Evolutionary conservation across 2,329 filamentous ascomycete species (phyloP).

Genomic region (Reticulascus tulasneorum): DNA sequence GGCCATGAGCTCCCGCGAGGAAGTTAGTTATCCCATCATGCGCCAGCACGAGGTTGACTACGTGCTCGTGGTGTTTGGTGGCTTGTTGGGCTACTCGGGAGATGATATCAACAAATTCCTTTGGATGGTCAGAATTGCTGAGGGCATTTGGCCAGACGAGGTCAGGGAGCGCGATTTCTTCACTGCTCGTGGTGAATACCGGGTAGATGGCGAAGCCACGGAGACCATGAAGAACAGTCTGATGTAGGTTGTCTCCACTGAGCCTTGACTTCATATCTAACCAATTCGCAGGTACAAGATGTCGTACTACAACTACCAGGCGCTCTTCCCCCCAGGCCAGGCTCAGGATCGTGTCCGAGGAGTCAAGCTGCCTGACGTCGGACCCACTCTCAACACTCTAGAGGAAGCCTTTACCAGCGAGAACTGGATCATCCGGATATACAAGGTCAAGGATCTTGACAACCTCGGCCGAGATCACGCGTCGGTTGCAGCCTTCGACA

Average conservation of each 20-base stretch:
- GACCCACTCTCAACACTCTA: slow-evolving; percentile 79
- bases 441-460: slow-evolving; percentile 99
- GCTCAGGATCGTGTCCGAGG: slow-evolving; percentile 86
- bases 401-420: slow-evolving; percentile 98
- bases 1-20: slow-evolving; percentile 95
- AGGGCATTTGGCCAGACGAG: slow-evolving; percentile 99
- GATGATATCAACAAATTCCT: slow-evolving; percentile 99
- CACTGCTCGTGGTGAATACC: slow-evolving; percentile 88
- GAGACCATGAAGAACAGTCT: slow-evolving; percentile 98
- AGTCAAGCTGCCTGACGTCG: slow-evolving; percentile 73
- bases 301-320: slow-evolving; percentile 98
- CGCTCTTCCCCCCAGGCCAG: slow-evolving; percentile 87
- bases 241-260: slow-evolving; percentile 63
- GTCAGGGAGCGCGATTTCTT: slow-evolving; percentile 97
- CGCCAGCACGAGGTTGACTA: slow-evolving; percentile 98
- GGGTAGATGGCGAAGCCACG: slow-evolving; percentile 87
- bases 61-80: slow-evolving; percentile 95
- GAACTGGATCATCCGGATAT: slow-evolving; percentile 99
- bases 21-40: slow-evolving; percentile 98
- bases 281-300: slow-evolving; percentile 84
- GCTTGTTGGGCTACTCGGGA: slow-evolving; percentile 91
- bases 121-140: slow-evolving; percentile 99
- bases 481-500: slow-evolving; percentile 64
- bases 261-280: slow-evolving; percentile 15
- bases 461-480: slow-evolving; percentile 89